These are phyloP conservation scores for Teunomyces stri DNA, from an alignment of 805 yeast genomes.

Conservation along the genomic window DNA sequence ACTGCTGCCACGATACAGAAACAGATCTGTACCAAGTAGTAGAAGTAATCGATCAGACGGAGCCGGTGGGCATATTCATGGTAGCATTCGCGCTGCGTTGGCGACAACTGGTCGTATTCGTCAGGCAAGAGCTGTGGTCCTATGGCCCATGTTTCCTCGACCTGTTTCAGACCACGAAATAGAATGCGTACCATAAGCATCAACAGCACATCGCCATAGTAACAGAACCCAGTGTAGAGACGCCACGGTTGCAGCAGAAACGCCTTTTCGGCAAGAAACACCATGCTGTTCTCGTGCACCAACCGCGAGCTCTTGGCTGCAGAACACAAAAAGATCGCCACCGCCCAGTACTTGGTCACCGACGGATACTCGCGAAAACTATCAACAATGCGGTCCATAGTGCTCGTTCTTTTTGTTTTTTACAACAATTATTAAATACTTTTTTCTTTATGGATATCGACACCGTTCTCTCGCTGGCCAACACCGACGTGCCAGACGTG, in stretches of 20 bases:
- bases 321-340: conserved; percentile 21
- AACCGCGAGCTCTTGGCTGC: conserved; percentile 18
- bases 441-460: not conserved
- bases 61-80: conserved; percentile 14
- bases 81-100: conserved; percentile 15
- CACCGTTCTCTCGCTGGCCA: not conserved
- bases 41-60: conserved; percentile 29
- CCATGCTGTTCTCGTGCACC: conserved; percentile 17
- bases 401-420: no score
- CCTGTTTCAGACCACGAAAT: conserved; percentile 15
- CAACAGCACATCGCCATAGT: conserved; percentile 26
- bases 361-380: conserved; percentile 15
- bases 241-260: conserved; percentile 37
- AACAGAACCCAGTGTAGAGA: conserved; percentile 32
- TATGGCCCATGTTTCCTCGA: conserved; percentile 25
- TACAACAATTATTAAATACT: no score
- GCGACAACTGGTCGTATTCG: conserved; percentile 4
- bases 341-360: conserved; percentile 27
- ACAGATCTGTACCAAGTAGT: conserved; percentile 25
- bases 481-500: conserved; percentile 1
- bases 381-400: conserved; percentile 18
- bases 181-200: conserved; percentile 19
- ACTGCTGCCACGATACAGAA: conserved; percentile 19
- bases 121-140: conserved; percentile 23
- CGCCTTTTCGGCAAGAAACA: conserved; percentile 27